Conservation (phyloP, 1,284 basidiomycete species). For the Malassezia equina region DNA sequence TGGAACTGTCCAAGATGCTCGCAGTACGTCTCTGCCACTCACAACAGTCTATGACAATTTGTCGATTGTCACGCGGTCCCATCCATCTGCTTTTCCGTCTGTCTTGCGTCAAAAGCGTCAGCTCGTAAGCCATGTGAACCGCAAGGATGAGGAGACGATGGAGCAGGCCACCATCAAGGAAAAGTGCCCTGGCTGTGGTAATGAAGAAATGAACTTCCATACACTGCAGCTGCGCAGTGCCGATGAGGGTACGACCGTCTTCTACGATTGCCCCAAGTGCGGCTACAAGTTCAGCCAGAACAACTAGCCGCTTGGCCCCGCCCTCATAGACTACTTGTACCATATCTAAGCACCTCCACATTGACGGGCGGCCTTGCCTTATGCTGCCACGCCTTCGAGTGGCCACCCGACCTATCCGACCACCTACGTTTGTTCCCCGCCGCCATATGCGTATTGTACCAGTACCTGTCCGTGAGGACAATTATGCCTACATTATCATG, state of each 20-base stretch:
- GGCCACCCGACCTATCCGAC: background rate
- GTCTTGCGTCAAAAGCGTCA: constrained; percentile 76
- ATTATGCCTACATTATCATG: constrained; percentile 45
- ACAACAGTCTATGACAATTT: constrained; percentile 78
- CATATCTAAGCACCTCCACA: constrained; percentile 1
- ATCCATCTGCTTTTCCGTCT: constrained; percentile 87
- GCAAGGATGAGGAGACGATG: constrained; percentile 20
- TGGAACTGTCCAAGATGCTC: constrained; percentile 63
- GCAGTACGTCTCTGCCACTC: constrained; percentile 23
- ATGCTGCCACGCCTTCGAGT: background rate
- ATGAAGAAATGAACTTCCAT: constrained; percentile 50
- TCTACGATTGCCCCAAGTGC: constrained; percentile 48
- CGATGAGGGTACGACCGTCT: constrained; percentile 49
- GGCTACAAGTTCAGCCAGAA: constrained; percentile 47
- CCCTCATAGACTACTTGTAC: background rate
- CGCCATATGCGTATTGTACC: constrained; percentile 43
- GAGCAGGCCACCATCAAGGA: constrained; percentile 64
- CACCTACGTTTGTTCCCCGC: background rate
- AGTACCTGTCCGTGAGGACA: constrained; percentile 46
- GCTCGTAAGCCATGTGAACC: constrained; percentile 56
- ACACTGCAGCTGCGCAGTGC: constrained; percentile 51
- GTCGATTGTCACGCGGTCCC: constrained; percentile 77
- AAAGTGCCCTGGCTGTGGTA: constrained; percentile 78
- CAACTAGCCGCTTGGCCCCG: constrained; percentile 9
- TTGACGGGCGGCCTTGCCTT: background rate